A percentile compares a stretch with the other conserved stretches of the same genome.
Evolutionary conservation across 2,329 filamentous ascomycete species (phyloP).

Genomic region (Fusarium robinianum): DNA sequence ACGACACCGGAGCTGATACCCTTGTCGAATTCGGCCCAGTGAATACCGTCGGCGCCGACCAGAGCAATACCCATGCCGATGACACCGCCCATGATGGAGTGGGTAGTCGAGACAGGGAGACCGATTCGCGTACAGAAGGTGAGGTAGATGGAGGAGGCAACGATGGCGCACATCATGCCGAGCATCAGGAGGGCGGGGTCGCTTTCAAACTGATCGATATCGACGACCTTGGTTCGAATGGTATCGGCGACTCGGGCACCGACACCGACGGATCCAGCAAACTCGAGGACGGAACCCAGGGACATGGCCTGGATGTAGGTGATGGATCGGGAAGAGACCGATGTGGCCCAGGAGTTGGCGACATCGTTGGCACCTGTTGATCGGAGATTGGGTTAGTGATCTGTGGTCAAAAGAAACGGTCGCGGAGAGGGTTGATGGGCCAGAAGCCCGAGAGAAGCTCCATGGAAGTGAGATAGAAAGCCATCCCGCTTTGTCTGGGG

Average conservation of each 20-base stretch:
- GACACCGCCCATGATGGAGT: constrained; percentile 64
- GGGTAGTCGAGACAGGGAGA: constrained; percentile 64
- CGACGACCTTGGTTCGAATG: constrained; percentile 65
- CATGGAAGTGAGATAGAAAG: background rate
- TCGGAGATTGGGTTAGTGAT: constrained; percentile 29
- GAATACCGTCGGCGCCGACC: constrained; percentile 55
- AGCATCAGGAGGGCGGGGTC: constrained; percentile 62
- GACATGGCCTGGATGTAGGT: constrained; percentile 64
- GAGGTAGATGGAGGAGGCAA: constrained; percentile 59
- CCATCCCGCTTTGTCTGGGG: too few relatives aligned
- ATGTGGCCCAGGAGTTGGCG: constrained; percentile 77
- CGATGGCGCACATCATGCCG: constrained; percentile 61
- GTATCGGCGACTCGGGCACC: constrained; percentile 65
- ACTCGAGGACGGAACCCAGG: constrained; percentile 63
- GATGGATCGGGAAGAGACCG: constrained; percentile 70
- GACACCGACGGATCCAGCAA: constrained; percentile 62
- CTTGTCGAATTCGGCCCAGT: constrained; percentile 56
- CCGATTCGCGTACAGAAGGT: constrained; percentile 59
- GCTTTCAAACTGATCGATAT: constrained; percentile 50
- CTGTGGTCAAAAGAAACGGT: constrained; percentile 36
- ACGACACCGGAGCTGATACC: constrained; percentile 47
- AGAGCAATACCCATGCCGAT: constrained; percentile 63
- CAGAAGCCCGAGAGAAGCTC: background rate
- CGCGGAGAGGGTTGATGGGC: too few relatives aligned
- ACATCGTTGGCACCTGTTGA: constrained; percentile 58